A percentile compares a stretch with the other conserved stretches of the same genome.
These are phyloP conservation scores for Papiliotrema terrestris DNA, from an alignment of 1,284 basidiomycete species.

Conservation along the genomic window DNA sequence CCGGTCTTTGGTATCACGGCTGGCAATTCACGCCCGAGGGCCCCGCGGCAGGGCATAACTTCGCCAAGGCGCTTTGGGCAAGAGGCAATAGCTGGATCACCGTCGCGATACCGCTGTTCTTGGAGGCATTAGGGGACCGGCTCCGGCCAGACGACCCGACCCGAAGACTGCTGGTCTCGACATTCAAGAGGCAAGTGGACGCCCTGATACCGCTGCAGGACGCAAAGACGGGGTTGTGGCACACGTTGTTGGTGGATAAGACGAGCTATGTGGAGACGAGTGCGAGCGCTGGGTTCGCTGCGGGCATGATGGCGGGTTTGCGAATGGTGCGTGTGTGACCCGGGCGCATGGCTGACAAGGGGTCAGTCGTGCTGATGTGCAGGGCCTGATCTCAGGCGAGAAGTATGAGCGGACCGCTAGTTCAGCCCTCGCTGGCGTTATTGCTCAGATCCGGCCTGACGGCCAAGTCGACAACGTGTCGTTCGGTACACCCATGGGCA, in stretches of 20 bases:
- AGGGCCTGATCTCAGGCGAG: slow-evolving; percentile 44
- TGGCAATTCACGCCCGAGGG: slow-evolving; percentile 31
- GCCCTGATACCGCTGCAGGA: slow-evolving; percentile 57
- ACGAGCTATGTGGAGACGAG: slow-evolving; percentile 60
- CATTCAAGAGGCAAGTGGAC: slow-evolving; percentile 57
- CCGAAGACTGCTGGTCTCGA: slow-evolving; percentile 54
- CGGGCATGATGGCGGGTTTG: slow-evolving; percentile 59
- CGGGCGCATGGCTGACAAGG: not conserved
- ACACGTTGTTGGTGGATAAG: slow-evolving; percentile 60
- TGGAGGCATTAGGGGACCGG: slow-evolving; percentile 50
- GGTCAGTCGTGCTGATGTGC: not conserved
- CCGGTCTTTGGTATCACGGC: slow-evolving; percentile 50
- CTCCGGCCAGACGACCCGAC: slow-evolving; percentile 53
- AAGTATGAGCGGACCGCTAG: slow-evolving; percentile 53
- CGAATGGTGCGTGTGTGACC: slow-evolving; percentile 41
- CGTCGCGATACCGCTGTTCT: slow-evolving; percentile 61
- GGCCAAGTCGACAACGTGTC: slow-evolving; percentile 59
- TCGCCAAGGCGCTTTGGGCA: slow-evolving; percentile 60
- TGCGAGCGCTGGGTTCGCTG: slow-evolving; percentile 62
- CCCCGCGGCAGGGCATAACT: slow-evolving; percentile 40
- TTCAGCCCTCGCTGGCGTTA: slow-evolving; percentile 56
- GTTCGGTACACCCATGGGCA: slow-evolving; percentile 61
- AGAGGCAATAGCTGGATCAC: slow-evolving; percentile 65
- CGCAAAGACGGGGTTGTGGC: slow-evolving; percentile 57
- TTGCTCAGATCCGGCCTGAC: slow-evolving; percentile 55